These are phyloP conservation scores for Colletotrichum salicis DNA, from an alignment of 2,329 filamentous ascomycete genomes.

Conservation along the genomic window DNA sequence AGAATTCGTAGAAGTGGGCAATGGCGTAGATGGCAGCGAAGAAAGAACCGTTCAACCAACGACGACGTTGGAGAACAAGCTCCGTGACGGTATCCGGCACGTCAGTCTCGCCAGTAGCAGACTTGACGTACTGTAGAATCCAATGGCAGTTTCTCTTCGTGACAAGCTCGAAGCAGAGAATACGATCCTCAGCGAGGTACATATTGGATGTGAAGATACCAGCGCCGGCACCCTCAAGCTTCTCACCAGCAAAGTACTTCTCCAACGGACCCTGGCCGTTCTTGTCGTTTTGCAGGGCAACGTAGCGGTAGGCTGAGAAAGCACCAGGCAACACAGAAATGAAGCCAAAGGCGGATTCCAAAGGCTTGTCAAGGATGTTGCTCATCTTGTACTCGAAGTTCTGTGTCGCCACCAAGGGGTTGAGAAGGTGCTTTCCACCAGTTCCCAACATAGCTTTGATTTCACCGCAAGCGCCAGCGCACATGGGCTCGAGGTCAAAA, in stretches of 20 bases:
- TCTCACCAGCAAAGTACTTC: slow-evolving; percentile 97
- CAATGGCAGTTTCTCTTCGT: slow-evolving; percentile 97
- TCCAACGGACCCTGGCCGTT: slow-evolving; percentile 91
- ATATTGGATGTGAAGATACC: slow-evolving; percentile 99
- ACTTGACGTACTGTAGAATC: slow-evolving; percentile 99
- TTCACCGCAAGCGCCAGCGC: slow-evolving; percentile 95
- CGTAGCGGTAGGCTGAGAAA: slow-evolving; percentile 96
- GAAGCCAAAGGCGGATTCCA: slow-evolving; percentile 97
- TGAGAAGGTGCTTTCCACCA: slow-evolving; percentile 86
- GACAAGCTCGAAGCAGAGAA: slow-evolving; percentile 97
- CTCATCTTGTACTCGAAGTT: slow-evolving; percentile 99
- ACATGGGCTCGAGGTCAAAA: slow-evolving; percentile 97
- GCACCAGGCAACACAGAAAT: slow-evolving; percentile 96
- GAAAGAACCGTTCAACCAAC: slow-evolving; percentile 98
- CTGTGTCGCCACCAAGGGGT: slow-evolving; percentile 93
- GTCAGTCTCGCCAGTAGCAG: slow-evolving; percentile 94
- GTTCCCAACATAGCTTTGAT: slow-evolving; percentile 97
- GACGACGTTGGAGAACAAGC: slow-evolving; percentile 92
- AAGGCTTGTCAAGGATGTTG: slow-evolving; percentile 97
- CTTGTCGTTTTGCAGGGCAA: slow-evolving; percentile 96
- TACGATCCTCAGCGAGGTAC: slow-evolving; percentile 98
- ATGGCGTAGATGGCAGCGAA: slow-evolving; percentile 97
- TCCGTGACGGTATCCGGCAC: slow-evolving; percentile 95
- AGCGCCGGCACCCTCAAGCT: slow-evolving; percentile 88
- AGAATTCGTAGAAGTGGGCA: slow-evolving; percentile 95